Conservation (phyloP, 2,329 filamentous ascomycete species). For the Nannizziopsis arthrosporioides region DNA sequence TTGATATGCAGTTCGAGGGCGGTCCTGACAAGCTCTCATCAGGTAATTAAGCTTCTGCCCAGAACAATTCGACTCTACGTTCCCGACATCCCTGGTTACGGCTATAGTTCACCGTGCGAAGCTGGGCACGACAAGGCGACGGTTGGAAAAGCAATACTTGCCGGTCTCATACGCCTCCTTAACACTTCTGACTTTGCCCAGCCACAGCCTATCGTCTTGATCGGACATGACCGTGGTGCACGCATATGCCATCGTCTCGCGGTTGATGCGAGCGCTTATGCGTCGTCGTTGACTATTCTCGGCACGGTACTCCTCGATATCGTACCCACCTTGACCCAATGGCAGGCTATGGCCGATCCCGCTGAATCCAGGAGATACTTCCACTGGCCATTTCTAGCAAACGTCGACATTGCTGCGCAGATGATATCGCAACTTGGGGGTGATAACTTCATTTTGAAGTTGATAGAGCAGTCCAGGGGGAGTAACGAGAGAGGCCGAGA, state of each 20-base stretch:
- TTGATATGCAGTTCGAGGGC: neutral
- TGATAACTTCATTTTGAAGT: slow-evolving; percentile 27
- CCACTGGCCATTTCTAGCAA: slow-evolving; percentile 44
- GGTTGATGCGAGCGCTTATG: slow-evolving; percentile 28
- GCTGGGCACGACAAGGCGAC: slow-evolving; percentile 14
- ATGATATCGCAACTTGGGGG: slow-evolving; percentile 37
- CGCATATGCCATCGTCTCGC: slow-evolving; percentile 40
- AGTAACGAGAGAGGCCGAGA: slow-evolving; percentile 13
- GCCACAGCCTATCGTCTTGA: slow-evolving; percentile 30
- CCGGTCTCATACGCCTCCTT: slow-evolving; percentile 7
- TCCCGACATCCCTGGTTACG: slow-evolving; percentile 40
- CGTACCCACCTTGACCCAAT: slow-evolving; percentile 39
- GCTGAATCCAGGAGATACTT: slow-evolving; percentile 31
- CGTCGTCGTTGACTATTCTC: slow-evolving; percentile 25
- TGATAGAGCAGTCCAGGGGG: slow-evolving; percentile 25
- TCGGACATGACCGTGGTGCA: slow-evolving; percentile 42
- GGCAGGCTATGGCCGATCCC: slow-evolving; percentile 32
- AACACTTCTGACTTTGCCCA: neutral
- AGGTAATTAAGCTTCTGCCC: slow-evolving; percentile 32
- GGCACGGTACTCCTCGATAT: slow-evolving; percentile 40
- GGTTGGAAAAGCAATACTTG: slow-evolving; percentile 14
- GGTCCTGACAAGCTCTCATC: neutral
- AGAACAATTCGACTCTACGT: slow-evolving; percentile 36
- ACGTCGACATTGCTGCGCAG: slow-evolving; percentile 32
- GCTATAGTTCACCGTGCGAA: slow-evolving; percentile 29